phyloP scores from a whole-genome alignment of 2,329 filamentous ascomycete species.

The Hypoxylon sp. region DNA sequence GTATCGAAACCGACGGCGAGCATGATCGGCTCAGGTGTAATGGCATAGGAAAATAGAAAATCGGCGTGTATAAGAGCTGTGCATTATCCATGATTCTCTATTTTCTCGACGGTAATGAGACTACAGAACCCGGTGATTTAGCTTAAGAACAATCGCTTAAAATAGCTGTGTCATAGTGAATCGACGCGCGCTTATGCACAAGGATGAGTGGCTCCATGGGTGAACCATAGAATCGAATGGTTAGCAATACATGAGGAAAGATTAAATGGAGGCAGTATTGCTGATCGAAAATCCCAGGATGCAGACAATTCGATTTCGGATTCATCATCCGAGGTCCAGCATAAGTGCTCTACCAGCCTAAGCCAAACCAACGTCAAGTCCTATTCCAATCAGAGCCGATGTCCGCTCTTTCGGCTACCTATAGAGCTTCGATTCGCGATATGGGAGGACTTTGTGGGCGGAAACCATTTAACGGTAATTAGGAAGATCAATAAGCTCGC shows the following conservation, averaged over 20 bases:
- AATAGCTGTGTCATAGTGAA: background rate
- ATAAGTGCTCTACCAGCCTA: too few species aligned
- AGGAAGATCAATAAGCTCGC: slow-evolving; percentile 9
- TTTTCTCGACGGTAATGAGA: background rate
- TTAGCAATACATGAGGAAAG: background rate
- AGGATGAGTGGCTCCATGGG: background rate
- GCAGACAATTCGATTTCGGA: background rate
- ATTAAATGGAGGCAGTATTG: background rate
- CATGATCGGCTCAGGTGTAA: background rate
- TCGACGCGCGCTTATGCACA: background rate
- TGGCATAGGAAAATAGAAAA: background rate
- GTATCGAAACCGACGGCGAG: background rate
- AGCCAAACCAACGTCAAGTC: too few species aligned
- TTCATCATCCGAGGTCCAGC: too few species aligned
- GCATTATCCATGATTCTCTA: background rate
- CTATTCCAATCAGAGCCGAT: background rate
- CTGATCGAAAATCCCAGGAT: background rate
- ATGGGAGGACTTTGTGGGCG: slow-evolving; percentile 16
- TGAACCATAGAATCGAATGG: background rate
- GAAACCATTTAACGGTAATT: slow-evolving; percentile 3
- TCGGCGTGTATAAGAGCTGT: background rate
- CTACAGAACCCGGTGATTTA: background rate
- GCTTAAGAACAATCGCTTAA: background rate
- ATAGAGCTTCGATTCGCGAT: slow-evolving; percentile 7
- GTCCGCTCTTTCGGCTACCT: slow-evolving; percentile 15